These are phyloP conservation scores for Lentinula sp. DNA, from an alignment of 768 basidiomycete genomes.

Conservation along the genomic window DNA sequence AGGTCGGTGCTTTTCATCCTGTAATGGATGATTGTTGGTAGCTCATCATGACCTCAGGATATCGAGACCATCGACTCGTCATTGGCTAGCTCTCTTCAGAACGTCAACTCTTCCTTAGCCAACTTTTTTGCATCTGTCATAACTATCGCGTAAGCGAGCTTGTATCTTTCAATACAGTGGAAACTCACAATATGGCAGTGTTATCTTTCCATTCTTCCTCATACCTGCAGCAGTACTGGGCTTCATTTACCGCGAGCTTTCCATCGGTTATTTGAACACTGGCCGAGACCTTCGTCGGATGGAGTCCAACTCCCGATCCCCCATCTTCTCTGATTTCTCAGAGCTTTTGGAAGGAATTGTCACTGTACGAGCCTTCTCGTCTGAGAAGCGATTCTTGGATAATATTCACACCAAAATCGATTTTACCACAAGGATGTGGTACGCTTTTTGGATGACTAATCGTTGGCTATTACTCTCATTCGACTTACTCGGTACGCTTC, in stretches of 20 bases:
- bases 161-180: not conserved
- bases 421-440: slow-evolving; percentile 61
- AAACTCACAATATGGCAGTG: slow-evolving; percentile 22
- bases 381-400: slow-evolving; percentile 72
- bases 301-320: slow-evolving; percentile 84
- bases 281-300: slow-evolving; percentile 83
- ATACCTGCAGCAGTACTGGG: slow-evolving; percentile 73
- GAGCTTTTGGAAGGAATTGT: slow-evolving; percentile 86
- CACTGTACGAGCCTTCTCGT: slow-evolving; percentile 89
- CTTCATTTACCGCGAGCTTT: slow-evolving; percentile 61
- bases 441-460: slow-evolving; percentile 86
- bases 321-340: slow-evolving; percentile 78
- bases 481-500: slow-evolving; percentile 65
- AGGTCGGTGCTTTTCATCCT: slow-evolving; percentile 26
- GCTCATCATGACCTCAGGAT: slow-evolving; percentile 35
- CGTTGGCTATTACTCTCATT: slow-evolving; percentile 83
- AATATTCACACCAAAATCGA: slow-evolving; percentile 71
- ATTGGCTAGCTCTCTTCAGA: slow-evolving; percentile 60
- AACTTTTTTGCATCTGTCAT: slow-evolving; percentile 72
- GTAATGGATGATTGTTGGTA: not conserved
- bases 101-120: slow-evolving; percentile 74
- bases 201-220: slow-evolving; percentile 80
- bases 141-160: slow-evolving; percentile 52
- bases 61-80: slow-evolving; percentile 82
- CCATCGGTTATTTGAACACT: slow-evolving; percentile 70